These are phyloP conservation scores for Peronospora farinosa DNA, from an alignment of 352 stramenopile genomes.

Conservation along the genomic window DNA sequence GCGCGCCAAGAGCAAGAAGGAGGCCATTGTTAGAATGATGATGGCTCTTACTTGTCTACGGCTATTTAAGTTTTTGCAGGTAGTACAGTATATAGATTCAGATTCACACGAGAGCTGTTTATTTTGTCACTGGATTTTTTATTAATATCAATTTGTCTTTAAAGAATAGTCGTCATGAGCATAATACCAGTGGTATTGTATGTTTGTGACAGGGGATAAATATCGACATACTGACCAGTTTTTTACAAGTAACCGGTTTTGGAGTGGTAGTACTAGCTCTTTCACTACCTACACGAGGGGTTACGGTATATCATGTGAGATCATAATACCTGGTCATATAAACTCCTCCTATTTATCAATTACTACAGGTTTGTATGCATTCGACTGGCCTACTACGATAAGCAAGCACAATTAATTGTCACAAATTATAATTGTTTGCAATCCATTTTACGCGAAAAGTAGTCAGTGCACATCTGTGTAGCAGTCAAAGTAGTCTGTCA, in stretches of 20 bases:
- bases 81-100: slow-evolving; percentile 21
- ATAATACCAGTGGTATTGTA: no score
- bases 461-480: slow-evolving; percentile 23
- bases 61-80: slow-evolving; percentile 31
- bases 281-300: no score
- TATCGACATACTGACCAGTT: no score
- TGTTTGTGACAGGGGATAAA: no score
- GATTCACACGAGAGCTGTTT: slow-evolving; percentile 3
- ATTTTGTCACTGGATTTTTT: background rate
- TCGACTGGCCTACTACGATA: background rate
- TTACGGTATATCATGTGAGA: background rate
- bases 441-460: slow-evolving; percentile 8
- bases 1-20: slow-evolving; percentile 10
- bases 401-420: background rate
- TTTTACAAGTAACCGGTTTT: no score
- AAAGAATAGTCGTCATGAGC: no score
- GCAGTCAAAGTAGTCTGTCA: slow-evolving; percentile 12
- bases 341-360: background rate
- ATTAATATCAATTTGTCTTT: background rate
- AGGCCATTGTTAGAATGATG: slow-evolving; percentile 14
- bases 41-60: slow-evolving; percentile 13
- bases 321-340: background rate
- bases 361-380: background rate
- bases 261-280: no score
- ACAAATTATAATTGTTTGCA: background rate